Evolutionary conservation across 768 basidiomycete species (phyloP).

Genomic region (Amanita pallidorosea): DNA sequence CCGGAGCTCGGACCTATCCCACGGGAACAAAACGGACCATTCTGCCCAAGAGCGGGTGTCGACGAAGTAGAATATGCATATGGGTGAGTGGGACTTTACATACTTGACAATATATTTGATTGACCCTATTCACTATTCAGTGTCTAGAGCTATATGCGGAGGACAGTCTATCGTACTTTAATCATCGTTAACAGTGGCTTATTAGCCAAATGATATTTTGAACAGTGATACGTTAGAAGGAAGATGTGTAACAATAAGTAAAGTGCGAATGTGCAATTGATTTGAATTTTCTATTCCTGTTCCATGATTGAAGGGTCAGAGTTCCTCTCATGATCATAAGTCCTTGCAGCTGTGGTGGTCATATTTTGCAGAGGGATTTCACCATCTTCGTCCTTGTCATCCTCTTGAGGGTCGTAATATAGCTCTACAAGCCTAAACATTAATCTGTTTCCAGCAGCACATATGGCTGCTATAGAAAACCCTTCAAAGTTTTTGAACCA

Average conservation of each 20-base stretch:
- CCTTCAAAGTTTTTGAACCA: constrained; percentile 15
- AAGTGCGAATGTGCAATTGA: not conserved
- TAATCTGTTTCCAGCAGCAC: constrained; percentile 17
- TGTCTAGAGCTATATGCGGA: constrained; percentile 3
- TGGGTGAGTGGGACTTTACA: constrained; percentile 39
- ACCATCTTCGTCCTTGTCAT: not conserved
- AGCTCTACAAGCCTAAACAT: constrained; percentile 17
- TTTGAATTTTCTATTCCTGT: not conserved
- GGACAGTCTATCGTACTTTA: not conserved
- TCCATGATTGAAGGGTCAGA: not conserved
- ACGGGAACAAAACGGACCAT: constrained; percentile 61
- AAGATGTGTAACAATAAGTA: not conserved
- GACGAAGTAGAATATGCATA: constrained; percentile 89
- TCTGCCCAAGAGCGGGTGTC: constrained; percentile 72
- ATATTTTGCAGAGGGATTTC: not conserved
- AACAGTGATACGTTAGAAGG: not conserved
- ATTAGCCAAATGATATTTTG: not conserved
- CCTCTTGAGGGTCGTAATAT: constrained; percentile 12
- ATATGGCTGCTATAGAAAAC: constrained; percentile 14
- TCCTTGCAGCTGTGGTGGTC: not conserved
- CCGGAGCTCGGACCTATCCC: constrained; percentile 67
- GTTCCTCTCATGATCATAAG: not conserved
- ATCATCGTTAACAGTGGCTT: not conserved
- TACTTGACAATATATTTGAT: not conserved
- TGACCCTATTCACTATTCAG: not conserved